Percentiles rank a stretch among this genome's conserved stretches.
Evolutionary conservation across 352 stramenopile genomes (phyloP).

Genomic region (Pythium insidiosum): DNA sequence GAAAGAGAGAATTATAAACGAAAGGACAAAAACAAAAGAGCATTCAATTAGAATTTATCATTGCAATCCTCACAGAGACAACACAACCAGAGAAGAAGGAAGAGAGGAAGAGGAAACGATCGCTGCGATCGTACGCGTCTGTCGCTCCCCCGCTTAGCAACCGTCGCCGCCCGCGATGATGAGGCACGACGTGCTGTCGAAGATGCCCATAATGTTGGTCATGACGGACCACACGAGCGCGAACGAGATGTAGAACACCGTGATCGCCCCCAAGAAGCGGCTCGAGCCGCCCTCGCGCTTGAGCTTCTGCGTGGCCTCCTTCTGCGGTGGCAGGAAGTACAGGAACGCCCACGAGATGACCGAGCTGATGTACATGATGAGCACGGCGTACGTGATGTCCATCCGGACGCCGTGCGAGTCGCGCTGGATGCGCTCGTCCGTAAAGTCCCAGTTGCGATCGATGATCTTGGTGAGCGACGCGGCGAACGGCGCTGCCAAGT

Average conservation of each 20-base stretch:
- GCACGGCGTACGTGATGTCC: conserved; percentile 22
- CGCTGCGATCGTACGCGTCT: too few relatives aligned
- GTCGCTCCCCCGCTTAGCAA: too few relatives aligned
- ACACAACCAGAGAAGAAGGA: too few relatives aligned
- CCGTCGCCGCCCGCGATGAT: conserved; percentile 28
- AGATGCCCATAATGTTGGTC: conserved; percentile 32
- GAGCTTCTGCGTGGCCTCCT: conserved; percentile 22
- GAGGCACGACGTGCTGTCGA: conserved; percentile 22
- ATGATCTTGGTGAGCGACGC: conserved; percentile 21
- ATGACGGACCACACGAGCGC: conserved; percentile 23
- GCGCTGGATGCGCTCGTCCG: conserved; percentile 21
- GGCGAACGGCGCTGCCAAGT: conserved; percentile 26
- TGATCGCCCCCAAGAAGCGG: conserved; percentile 14
- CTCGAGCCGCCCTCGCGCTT: conserved; percentile 16
- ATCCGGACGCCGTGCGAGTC: conserved; percentile 21
- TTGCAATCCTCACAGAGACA: too few relatives aligned
- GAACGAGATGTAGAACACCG: conserved; percentile 18
- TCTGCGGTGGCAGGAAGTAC: conserved; percentile 21
- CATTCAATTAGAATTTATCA: too few relatives aligned
- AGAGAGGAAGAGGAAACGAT: too few relatives aligned
- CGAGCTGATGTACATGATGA: conserved; percentile 24
- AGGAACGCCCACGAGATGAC: conserved; percentile 19
- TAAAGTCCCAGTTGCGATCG: conserved; percentile 17
- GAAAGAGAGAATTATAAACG: too few relatives aligned
- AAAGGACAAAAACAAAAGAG: too few relatives aligned